Base-by-base conservation (phyloP, 306 rosid species). In the Corylus avellana region DNA sequence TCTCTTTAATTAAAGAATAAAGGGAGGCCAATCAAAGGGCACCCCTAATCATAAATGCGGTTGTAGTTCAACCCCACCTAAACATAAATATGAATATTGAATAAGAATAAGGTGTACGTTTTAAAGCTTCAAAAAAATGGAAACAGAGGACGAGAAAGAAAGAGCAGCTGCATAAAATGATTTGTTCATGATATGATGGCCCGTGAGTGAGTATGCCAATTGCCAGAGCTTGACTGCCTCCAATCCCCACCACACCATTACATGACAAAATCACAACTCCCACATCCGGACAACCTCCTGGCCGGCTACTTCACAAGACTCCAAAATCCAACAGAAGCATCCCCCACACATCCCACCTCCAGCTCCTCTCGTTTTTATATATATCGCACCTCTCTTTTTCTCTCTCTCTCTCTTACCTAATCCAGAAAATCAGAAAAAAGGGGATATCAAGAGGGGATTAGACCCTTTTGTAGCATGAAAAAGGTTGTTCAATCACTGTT, bases 271-370 rank as follows among this genome's bases (percentile, higher is more conserved):
- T 76, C 88, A n/a, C 85, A 85, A 85, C 87, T 35, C 79, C 83
- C 80, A 37, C 72, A 68, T 54, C 37, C 12, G 1, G 80, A 88
- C 91, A 85, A 85, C 11, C 17, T 67, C 50, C 25, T 77, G 89
- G 91, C 91, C 91, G 91, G 91, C 91, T 32, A 82, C 56, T 80
- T 83, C 89, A 88, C 81, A 88, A 83, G 89, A 73, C 75, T 81
- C 86, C 89, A 85, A 88, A 85, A 85, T 68, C 49, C 44, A 51
- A 54, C 74, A 20, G 27, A 77, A 22, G 13, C 27, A 74, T 22
- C 53, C 69, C 79, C 47, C 12, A 42, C 68, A 46, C 35, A 13
- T 27, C 67, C n/a, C 55, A 25, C 73, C 35, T 32, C 35, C 35
- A 32, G 3, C 27, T 68, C 20, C 12, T 48, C 49, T 56, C 70